Evolutionary conservation across 345 rosid genomes (phyloP).

Genomic region (Citrus inodora): DNA sequence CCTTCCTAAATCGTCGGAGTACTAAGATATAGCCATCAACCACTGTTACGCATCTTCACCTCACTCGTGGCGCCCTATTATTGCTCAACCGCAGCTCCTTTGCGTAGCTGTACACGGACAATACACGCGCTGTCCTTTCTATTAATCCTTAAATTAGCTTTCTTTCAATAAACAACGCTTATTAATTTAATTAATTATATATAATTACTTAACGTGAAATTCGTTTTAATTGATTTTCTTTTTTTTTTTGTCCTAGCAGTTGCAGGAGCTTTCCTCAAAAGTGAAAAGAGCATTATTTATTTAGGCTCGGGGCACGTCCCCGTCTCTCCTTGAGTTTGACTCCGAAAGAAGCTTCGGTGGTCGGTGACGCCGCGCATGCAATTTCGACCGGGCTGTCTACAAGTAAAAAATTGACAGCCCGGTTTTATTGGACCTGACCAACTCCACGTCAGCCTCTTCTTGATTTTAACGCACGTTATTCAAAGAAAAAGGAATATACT

Average conservation of each 20-base stretch:
- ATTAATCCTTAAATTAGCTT: not conserved
- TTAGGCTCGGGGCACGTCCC: not conserved
- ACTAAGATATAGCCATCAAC: not conserved
- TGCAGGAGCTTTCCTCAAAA: not conserved
- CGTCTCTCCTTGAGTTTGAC: not conserved
- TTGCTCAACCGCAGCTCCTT: no score
- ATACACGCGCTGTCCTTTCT: not conserved
- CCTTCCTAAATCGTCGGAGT: not conserved
- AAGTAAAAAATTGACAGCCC: conserved; percentile 22
- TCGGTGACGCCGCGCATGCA: not conserved
- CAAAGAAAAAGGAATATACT: no score
- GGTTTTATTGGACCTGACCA: conserved; percentile 13
- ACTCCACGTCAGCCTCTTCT: not conserved
- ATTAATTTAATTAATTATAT: not conserved
- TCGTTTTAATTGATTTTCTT: not conserved
- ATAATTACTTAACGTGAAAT: not conserved
- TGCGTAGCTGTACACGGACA: no score
- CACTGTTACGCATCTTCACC: not conserved
- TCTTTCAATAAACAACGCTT: not conserved
- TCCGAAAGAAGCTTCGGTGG: conserved; percentile 5
- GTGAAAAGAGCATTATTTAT: not conserved
- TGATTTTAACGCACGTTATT: no score
- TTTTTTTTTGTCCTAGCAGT: not conserved
- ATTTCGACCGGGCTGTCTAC: conserved; percentile 23
- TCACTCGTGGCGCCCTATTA: not conserved